Base-by-base conservation (phyloP, 1,284 basidiomycete genomes). In the Rhodotorula sp. region DNA sequence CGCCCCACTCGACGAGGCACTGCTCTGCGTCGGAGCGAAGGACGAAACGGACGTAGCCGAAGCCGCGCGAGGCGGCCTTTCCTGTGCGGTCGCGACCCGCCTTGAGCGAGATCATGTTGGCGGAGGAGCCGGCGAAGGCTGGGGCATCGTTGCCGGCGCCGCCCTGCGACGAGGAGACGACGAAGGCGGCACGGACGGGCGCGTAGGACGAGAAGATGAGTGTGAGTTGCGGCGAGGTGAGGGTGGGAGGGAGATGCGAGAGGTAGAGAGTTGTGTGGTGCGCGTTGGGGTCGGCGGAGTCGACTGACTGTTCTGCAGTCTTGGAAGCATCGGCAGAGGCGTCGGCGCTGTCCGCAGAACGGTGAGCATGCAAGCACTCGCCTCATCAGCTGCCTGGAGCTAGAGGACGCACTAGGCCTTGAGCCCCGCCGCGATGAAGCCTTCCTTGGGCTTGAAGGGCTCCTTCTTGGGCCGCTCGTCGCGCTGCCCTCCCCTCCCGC, bases 1-100 rank as follows among this genome's bases (percentile, higher is more conserved):
- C 23, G 46, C 76, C 62, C 80, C 81, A 65, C 87, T 86, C 73
- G 82, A 76, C 72, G 82, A 90, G 86, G 4, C 91, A 90, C 61
- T 85, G 82, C 79, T 91, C 86, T 7, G 95, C 97, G 83, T 99
- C 97, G 78, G 97, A 91, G 67, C 86, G 87, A 73, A 93, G 86
- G 2, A 94, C 89, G 82, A 95, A 99, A 0, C 93, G 90, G 71
- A 98, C 93, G 81, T 98, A 99, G 72, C 96, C 96, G n/a, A 98
- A 93, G 77, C 96, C 97, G 81, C 97, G 97, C 7, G 93, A 95
- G 45, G 89, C 86, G 52, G 91, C 90, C 0, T 90, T 88, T 21
- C 75, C 75, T 2, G 75, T 76, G 41, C 75, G 70, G 55, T 76
- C 75, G 52, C 75, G 68, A 14, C 75, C 74, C 1, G 73, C 62